Base-by-base conservation (phyloP, 1,284 basidiomycete species). In the Microbotryum saponariae region DNA sequence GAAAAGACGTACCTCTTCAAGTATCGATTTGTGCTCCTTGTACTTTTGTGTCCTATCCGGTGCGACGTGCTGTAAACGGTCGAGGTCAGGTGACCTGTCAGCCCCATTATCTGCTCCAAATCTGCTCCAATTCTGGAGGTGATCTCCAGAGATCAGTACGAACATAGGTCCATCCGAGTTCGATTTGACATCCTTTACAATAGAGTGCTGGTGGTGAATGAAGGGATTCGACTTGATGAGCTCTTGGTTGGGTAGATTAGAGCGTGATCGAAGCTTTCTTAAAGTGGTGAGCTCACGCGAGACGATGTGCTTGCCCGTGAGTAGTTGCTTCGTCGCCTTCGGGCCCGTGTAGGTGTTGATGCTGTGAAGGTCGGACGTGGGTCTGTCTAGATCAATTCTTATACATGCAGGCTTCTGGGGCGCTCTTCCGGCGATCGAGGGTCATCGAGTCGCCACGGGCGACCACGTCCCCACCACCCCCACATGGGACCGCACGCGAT, bases 161-260 rank as follows among this genome's bases (percentile, higher is more conserved):
- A 5, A 60, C 61, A 31, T 66, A 66, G 16, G 57, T 60, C 64
- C 64, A 66, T 1, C 64, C 64, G n/a, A 66, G n/a, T 37, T 66
- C 61, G 33, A 50, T 58, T 10, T 33, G 21, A 29, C 64, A 66
- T 6, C 64, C 59, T 1, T 46, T 20, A 23, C 64, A 66, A 4
- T 8, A 9, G 1, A 66, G 25, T 0, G 59, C 44, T 58, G 56
- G 21, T 49, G 12, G 12, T 23, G 2, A 31, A 10, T 31, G 49
- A 6, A 3, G 21, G 7, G 8, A 2, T 7, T 6, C 31, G 12
- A 23, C 18, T 25, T n/a, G 37, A 18, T 16, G 4, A 23, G 27
- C 27, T 12, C 48, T 50, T 27, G 21, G 12, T 49, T 7, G 20
- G 14, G 21, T n/a, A 20, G 12, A 21, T 1, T n/a, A n/a, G n/a